phyloP scores from a whole-genome alignment of 1,284 basidiomycete genomes.

The Ganoderma meredithae region DNA sequence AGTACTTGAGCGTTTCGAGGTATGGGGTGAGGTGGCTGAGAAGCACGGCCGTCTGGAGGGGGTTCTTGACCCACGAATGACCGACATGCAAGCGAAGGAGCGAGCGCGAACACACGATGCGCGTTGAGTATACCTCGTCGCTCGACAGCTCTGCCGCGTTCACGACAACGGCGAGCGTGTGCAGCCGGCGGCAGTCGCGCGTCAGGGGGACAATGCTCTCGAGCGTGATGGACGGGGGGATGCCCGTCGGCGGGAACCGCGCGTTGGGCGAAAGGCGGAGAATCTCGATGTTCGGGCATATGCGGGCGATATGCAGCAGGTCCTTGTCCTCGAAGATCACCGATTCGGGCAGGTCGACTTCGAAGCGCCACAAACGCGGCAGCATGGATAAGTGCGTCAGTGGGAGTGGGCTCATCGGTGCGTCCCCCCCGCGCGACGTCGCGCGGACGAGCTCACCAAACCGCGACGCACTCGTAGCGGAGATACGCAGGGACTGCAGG shows the following conservation, averaged over 20 bases:
- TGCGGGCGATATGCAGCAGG: constrained; percentile 59
- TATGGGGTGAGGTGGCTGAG: constrained; percentile 78
- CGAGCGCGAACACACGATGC: constrained; percentile 62
- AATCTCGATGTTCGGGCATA: constrained; percentile 71
- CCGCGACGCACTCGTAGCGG: constrained; percentile 66
- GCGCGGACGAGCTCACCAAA: constrained; percentile 73
- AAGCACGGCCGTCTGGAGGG: constrained; percentile 70
- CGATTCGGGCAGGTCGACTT: constrained; percentile 79
- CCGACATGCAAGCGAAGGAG: constrained; percentile 74
- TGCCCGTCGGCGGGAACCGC: constrained; percentile 60
- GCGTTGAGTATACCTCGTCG: constrained; percentile 53
- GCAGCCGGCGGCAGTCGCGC: constrained; percentile 61
- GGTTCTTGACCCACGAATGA: constrained; percentile 73
- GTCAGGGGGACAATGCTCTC: constrained; percentile 68
- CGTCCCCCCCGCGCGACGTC: constrained; percentile 62
- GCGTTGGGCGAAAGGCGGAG: constrained; percentile 71
- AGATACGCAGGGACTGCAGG: constrained; percentile 65
- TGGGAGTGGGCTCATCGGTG: constrained; percentile 55
- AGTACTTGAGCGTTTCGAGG: constrained; percentile 73
- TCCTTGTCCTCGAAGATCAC: constrained; percentile 68
- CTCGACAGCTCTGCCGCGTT: constrained; percentile 56
- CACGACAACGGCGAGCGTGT: constrained; percentile 69
- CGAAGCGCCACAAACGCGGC: constrained; percentile 61
- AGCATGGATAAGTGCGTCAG: constrained; percentile 65
- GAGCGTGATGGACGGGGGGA: constrained; percentile 51